Evolutionary conservation across 345 rosid species (phyloP).

Genomic region (Leavenworthia alabamica): DNA sequence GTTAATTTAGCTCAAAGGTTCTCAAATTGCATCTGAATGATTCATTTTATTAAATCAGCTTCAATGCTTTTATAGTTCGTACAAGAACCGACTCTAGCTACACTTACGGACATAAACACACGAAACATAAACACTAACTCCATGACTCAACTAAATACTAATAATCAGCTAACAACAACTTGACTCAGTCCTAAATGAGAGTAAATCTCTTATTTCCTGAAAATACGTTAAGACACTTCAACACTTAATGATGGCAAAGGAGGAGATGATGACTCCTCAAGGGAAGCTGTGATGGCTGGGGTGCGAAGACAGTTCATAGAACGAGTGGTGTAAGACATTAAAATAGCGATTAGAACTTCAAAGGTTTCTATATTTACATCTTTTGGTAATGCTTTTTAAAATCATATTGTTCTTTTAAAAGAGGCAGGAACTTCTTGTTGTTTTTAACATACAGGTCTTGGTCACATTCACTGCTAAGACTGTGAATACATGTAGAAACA

Average conservation of each 20-base stretch:
- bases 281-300: conserved; percentile 74
- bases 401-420: background rate
- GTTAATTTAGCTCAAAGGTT: no score
- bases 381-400: conserved; percentile 9
- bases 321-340: conserved; percentile 67
- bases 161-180: no score
- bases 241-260: conserved; percentile 84
- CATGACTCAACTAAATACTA: no score
- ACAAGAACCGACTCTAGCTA: no score
- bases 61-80: no score
- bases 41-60: no score
- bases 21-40: no score
- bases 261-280: conserved; percentile 64
- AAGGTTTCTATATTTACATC: background rate
- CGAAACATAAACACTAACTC: no score
- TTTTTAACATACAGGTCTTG: background rate
- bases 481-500: background rate
- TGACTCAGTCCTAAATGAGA: no score
- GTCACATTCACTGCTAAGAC: background rate
- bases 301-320: conserved; percentile 74
- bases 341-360: conserved; percentile 59
- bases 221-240: no score
- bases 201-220: no score
- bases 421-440: conserved; percentile 1
- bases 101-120: no score